These are phyloP conservation scores for Rhodotorula toruloides DNA, from an alignment of 768 basidiomycete species.

Conservation along the genomic window DNA sequence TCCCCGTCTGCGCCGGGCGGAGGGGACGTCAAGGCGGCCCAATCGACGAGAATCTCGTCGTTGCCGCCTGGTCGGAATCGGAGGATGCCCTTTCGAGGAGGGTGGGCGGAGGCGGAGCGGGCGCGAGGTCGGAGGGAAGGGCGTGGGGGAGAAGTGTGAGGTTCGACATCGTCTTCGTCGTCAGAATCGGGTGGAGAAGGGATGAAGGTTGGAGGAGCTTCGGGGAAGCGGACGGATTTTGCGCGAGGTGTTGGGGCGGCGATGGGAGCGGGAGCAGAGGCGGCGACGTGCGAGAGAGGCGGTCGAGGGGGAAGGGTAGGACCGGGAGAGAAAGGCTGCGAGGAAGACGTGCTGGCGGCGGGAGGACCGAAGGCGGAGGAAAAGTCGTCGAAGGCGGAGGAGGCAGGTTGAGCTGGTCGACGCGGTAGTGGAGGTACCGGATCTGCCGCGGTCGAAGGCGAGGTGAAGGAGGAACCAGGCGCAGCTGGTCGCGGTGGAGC, in stretches of 20 bases:
- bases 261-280: not conserved
- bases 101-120: not conserved
- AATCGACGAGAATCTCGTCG: slow-evolving; percentile 28
- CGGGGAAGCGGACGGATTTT: slow-evolving; percentile 23
- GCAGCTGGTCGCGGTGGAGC: not conserved
- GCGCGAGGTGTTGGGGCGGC: not conserved
- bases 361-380: not conserved
- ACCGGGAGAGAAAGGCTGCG: not conserved
- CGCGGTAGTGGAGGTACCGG: not conserved
- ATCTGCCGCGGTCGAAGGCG: not conserved
- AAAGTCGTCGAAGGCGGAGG: not conserved
- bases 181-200: slow-evolving; percentile 6
- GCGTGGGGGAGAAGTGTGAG: not conserved
- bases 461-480: not conserved
- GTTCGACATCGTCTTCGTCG: not conserved
- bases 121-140: not conserved
- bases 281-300: not conserved
- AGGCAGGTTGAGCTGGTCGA: not conserved
- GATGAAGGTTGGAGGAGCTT: slow-evolving; percentile 3
- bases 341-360: not conserved
- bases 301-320: not conserved
- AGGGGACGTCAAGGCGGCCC: slow-evolving; percentile 23
- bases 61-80: not conserved
- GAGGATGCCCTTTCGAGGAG: slow-evolving; percentile 1
- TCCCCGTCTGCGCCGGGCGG: not conserved